Conservation (phyloP, 306 rosid species). For the Glycyrrhiza uralensis region DNA sequence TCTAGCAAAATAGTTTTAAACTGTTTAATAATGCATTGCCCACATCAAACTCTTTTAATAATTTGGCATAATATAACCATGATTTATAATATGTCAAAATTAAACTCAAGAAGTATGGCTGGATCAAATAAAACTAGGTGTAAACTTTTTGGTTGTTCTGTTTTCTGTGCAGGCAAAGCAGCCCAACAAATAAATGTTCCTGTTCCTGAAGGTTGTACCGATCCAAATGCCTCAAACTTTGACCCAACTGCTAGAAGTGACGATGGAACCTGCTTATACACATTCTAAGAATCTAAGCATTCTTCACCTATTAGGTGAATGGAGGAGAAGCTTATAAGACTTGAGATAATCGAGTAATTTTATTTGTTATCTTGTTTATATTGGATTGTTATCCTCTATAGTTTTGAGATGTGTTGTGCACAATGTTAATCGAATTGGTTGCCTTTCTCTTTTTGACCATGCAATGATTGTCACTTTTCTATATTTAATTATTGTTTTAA, state of each 20-base stretch:
- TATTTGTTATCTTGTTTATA: conserved; percentile 24
- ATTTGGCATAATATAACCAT: neutral
- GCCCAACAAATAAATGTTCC: conserved; percentile 66
- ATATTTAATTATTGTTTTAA: neutral
- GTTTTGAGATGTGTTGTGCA: conserved; percentile 23
- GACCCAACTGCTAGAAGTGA: conserved; percentile 89
- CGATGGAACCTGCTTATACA: conserved; percentile 64
- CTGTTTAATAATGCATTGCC: neutral
- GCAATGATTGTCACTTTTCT: neutral
- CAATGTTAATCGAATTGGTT: conserved; percentile 1
- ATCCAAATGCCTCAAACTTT: conserved; percentile 58
- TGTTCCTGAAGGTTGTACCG: conserved; percentile 70
- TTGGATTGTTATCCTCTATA: conserved; percentile 32
- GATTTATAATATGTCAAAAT: neutral
- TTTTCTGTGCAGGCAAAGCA: conserved; percentile 55
- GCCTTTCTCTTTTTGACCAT: neutral
- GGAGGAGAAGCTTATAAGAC: conserved; percentile 22
- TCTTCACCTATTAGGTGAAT: conserved; percentile 16
- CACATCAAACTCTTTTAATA: neutral
- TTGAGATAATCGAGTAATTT: conserved; percentile 17
- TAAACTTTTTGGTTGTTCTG: neutral
- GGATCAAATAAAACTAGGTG: neutral
- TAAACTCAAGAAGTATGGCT: neutral
- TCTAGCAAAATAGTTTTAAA: neutral
- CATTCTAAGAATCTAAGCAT: conserved; percentile 31